Evolutionary conservation across 192 early-diverging fungal genomes (phyloP), one percentile per base, ranked within the genome.

Genomic region (Coemansia sp.): DNA sequence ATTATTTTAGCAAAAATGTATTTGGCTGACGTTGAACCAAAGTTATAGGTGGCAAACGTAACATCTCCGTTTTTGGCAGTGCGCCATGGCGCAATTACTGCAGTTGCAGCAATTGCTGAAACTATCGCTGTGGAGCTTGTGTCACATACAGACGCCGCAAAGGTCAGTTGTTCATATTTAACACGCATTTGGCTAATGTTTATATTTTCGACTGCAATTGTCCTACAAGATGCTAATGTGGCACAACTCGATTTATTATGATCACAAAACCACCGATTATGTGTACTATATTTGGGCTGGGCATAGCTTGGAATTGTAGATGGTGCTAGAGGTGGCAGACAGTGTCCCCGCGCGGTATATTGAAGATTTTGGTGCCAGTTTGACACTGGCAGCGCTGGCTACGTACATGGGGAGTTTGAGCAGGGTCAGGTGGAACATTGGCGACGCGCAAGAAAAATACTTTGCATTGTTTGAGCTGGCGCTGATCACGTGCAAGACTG

Each of bases 351-450:
- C 27, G 29, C 57, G 65, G 14, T 81, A 81, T 38, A 71, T 83
- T 2, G 83, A 88, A 14, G 80, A 86, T 19, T 88, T 88, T 76
- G 87, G 87, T 6, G 69, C 84, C 37, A 67, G 82, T 27, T 59
- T 86, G 68, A 87, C 84, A 6, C 75, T 83, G 11, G 59, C 53
- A 3, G 85, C 84, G 3, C 51, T 86, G 5, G 72, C 82, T 12
- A 58, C 53, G 16, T 81, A 83, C 21, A 76, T 88, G 37, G 76
- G 81, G 0, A 72, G 74, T 31, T 60, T 88, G 16, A 71, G 80
- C 35, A 55, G 81, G 31, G 83, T 80, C 3, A 38, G 52, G 21
- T 84, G 75, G 70, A 38, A 54, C 25, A 62, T 65, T 57, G 64
- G 31, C 14, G 45, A 56, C 14, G 21, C 31, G 19, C 67, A 61